phyloP scores from a whole-genome alignment of 352 stramenopile genomes.

The Lagenidium giganteum region DNA sequence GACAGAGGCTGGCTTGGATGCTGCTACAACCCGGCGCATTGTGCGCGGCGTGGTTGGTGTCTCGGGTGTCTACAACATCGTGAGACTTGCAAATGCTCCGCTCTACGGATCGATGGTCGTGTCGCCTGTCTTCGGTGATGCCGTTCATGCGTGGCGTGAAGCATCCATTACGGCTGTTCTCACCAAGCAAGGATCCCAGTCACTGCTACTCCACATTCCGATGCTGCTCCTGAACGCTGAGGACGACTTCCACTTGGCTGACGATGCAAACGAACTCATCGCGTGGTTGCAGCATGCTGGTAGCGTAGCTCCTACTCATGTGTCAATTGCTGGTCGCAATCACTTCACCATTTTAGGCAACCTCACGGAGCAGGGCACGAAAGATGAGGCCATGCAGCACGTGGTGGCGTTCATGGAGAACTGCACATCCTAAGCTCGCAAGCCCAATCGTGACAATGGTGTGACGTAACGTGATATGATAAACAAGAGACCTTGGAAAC shows the following conservation, averaged over 20 bases:
- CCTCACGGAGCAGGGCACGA: constrained; percentile 27
- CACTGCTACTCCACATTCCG: constrained; percentile 43
- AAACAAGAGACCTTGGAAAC: too few relatives aligned
- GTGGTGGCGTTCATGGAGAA: constrained; percentile 39
- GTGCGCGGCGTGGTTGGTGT: constrained; percentile 65
- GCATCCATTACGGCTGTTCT: constrained; percentile 51
- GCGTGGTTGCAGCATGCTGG: constrained; percentile 47
- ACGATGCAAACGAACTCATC: constrained; percentile 63
- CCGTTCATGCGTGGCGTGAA: constrained; percentile 61
- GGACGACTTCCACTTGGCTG: constrained; percentile 79
- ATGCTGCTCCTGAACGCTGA: constrained; percentile 59
- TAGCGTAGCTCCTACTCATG: constrained; percentile 24
- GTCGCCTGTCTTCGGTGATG: constrained; percentile 60
- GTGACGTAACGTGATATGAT: too few relatives aligned
- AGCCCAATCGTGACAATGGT: constrained; percentile 1
- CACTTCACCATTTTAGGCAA: constrained; percentile 75
- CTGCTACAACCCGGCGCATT: too few relatives aligned
- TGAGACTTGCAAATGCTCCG: constrained; percentile 63
- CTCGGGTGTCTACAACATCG: constrained; percentile 84
- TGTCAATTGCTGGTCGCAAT: constrained; percentile 31
- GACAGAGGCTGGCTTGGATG: constrained; percentile 23
- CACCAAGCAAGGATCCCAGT: constrained; percentile 26
- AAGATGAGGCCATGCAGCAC: constrained; percentile 34
- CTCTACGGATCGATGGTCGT: constrained; percentile 69
- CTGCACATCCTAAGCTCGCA: not conserved